phyloP scores from a whole-genome alignment of 1,139 yeast species.

The Saccharomyces uvarum region DNA sequence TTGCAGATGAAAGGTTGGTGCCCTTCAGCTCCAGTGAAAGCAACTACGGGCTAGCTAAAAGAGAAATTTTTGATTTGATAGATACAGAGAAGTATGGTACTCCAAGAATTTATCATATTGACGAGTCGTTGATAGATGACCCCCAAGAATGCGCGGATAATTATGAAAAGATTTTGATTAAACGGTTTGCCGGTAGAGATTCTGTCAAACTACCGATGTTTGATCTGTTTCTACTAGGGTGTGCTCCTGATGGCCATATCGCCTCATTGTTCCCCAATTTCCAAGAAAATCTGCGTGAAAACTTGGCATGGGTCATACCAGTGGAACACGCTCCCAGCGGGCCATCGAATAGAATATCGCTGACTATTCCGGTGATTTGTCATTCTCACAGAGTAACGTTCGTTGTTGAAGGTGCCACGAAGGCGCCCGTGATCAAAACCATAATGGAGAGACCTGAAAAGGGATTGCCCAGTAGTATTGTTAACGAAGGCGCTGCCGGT shows the following conservation, averaged over 20 bases:
- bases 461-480: slow-evolving; percentile 89
- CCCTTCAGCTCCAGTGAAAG: slow-evolving; percentile 79
- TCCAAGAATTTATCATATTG: slow-evolving; percentile 78
- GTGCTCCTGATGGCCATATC: slow-evolving; percentile 98
- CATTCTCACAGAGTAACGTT: slow-evolving; percentile 89
- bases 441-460: slow-evolving; percentile 97
- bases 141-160: slow-evolving; percentile 93
- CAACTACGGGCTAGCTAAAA: slow-evolving; percentile 82
- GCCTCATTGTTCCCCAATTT: slow-evolving; percentile 87
- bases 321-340: slow-evolving; percentile 89
- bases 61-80: slow-evolving; percentile 68
- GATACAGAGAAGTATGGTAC: slow-evolving; percentile 38
- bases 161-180: slow-evolving; percentile 77
- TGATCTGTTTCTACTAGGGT: slow-evolving; percentile 81
- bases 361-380: slow-evolving; percentile 90
- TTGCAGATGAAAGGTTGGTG: slow-evolving; percentile 93
- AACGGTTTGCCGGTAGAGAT: slow-evolving; percentile 92
- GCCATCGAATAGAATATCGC: slow-evolving; percentile 78
- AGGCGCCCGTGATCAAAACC: slow-evolving; percentile 85
- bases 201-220: slow-evolving; percentile 92
- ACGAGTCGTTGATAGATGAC: slow-evolving; percentile 66
- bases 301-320: slow-evolving; percentile 93
- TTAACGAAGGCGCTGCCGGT: slow-evolving; percentile 94
- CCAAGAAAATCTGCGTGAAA: slow-evolving; percentile 80
- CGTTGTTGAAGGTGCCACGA: slow-evolving; percentile 92